These are phyloP conservation scores for Cornus kousa DNA, from an alignment of 148 eudicot genomes.

Conservation along the genomic window DNA sequence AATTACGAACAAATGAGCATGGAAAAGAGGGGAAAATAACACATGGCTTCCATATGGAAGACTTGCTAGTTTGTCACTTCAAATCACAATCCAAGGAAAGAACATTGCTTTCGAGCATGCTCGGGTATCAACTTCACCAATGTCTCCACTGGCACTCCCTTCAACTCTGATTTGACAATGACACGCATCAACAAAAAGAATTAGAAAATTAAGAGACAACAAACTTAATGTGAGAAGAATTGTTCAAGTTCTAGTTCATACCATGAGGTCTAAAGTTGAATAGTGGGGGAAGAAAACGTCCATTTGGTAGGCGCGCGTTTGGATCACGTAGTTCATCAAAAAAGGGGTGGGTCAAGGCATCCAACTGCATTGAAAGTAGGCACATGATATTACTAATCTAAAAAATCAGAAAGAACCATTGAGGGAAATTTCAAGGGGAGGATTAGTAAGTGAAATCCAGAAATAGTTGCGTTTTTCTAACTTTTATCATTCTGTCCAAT, in stretches of 20 bases:
- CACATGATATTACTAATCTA: neutral
- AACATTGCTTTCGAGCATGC: conserved; percentile 64
- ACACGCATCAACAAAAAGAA: neutral
- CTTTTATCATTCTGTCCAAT: too few species aligned
- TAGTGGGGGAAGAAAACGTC: too few species aligned
- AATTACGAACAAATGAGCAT: conserved; percentile 1
- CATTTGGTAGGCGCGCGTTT: conserved; percentile 54
- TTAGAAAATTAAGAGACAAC: neutral
- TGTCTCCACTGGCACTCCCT: conserved; percentile 53
- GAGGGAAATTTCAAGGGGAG: too few species aligned
- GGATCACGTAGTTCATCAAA: conserved; percentile 70
- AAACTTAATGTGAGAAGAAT: neutral
- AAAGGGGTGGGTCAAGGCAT: conserved; percentile 58
- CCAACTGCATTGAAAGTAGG: conserved; percentile 37
- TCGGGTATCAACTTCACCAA: conserved; percentile 50
- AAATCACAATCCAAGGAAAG: conserved; percentile 40
- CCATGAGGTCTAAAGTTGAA: too few species aligned
- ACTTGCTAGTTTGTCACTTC: conserved; percentile 12
- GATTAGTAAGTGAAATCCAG: too few species aligned
- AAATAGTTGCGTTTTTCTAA: too few species aligned
- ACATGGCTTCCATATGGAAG: conserved; percentile 20
- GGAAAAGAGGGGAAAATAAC: neutral
- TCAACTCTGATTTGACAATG: conserved; percentile 33
- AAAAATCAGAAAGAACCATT: too few species aligned
- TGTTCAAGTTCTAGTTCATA: conserved; percentile 9